Conservation (phyloP, 371 early-diverging fungal species). For the Lichtheimia ramosa region DNA sequence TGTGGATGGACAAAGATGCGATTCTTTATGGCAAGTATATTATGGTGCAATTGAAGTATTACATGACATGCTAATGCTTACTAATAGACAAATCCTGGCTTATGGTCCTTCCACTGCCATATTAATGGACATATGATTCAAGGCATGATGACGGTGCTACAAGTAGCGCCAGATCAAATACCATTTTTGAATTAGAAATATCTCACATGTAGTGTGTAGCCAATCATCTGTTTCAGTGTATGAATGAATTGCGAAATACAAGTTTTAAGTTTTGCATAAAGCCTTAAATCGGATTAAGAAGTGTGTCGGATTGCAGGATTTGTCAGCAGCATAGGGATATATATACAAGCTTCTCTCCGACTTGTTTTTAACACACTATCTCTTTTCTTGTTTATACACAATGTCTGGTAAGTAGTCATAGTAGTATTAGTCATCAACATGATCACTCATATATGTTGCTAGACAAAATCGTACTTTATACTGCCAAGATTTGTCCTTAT, state of each 20-base stretch:
- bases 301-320: no score
- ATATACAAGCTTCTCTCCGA: no score
- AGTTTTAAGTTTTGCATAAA: no score
- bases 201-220: no score
- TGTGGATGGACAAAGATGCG: slow-evolving; percentile 45
- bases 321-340: no score
- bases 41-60: neutral
- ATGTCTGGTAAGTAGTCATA: no score
- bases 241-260: no score
- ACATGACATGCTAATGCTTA: neutral
- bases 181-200: neutral
- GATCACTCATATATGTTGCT: neutral
- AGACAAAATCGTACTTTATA: slow-evolving; percentile 51
- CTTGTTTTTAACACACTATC: no score
- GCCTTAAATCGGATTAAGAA: no score
- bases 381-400: no score
- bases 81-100: slow-evolving; percentile 44
- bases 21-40: slow-evolving; percentile 21
- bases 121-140: slow-evolving; percentile 53
- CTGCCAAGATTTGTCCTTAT: slow-evolving; percentile 56
- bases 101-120: slow-evolving; percentile 57
- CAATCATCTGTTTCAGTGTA: no score
- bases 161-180: slow-evolving; percentile 33
- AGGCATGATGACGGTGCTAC: slow-evolving; percentile 46
- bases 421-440: no score